phyloP scores from a whole-genome alignment of 139 green algal species.

The Parachlorella kessleri region DNA sequence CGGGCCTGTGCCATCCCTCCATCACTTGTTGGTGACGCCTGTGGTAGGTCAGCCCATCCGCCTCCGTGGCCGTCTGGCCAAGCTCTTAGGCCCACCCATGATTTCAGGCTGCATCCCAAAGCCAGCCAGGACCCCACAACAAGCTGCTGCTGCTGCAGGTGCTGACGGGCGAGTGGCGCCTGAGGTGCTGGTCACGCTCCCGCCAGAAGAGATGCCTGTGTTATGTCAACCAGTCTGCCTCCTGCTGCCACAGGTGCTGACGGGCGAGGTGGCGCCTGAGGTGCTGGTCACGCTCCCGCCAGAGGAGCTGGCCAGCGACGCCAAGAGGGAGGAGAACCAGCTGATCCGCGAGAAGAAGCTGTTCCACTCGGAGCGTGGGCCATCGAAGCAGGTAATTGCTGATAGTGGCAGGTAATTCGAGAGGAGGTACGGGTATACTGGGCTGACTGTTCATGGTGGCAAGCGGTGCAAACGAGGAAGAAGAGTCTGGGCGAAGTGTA shows the following conservation, averaged over 20 bases:
- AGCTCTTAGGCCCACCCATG: no score
- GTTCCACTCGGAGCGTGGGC: slow-evolving; percentile 61
- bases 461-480: no score
- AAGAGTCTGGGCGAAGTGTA: no score
- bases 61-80: no score
- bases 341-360: slow-evolving; percentile 84
- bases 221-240: background rate
- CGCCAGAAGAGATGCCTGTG: slow-evolving; percentile 92
- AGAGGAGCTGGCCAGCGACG: slow-evolving; percentile 92
- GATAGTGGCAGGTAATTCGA: no score
- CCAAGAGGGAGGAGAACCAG: slow-evolving; percentile 74
- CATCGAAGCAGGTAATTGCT: slow-evolving; percentile 21
- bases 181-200: slow-evolving; percentile 71
- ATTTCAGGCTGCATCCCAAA: no score
- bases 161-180: slow-evolving; percentile 48
- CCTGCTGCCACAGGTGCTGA: slow-evolving; percentile 43
- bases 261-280: slow-evolving; percentile 39
- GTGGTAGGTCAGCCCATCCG: no score
- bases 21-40: no score
- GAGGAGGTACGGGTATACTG: no score
- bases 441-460: no score
- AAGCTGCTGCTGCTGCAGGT: slow-evolving; percentile 34
- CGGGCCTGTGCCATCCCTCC: no score
- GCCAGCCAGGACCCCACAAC: no score
- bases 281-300: slow-evolving; percentile 75